Evolutionary conservation across 768 basidiomycete species (phyloP), one percentile per base, ranked within the genome.

Genomic region (Pulveroboletus sp.): DNA sequence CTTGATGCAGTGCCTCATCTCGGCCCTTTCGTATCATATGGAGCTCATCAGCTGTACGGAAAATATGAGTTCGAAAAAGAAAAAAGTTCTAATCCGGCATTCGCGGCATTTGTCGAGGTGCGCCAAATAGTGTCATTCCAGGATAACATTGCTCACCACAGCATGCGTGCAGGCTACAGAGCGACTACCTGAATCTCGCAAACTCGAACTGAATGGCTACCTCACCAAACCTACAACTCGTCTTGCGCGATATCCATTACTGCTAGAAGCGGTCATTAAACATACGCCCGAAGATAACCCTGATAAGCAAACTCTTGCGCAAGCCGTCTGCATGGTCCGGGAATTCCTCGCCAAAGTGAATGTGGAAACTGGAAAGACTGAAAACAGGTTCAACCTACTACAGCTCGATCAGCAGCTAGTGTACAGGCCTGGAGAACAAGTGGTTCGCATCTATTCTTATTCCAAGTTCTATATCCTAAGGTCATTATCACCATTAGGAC

Each of bases 31-130:
- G 93, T 98, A 42, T 82, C 82, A 31, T 99, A 98, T 61, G 96
- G 95, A 39, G 84, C 93, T 8, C 95, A 98, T 64, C 96, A 99
- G 68, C 73, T 97, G 49, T 97, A 95, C 63, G 96, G 96, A 11
- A 99, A 98, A 70, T 97, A 92, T 66, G 94, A 97, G 71, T 98
- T 99, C 67, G 96, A 99, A 75, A 95, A 91, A 77, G 96, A 98
- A 77, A 98, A 97, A 75, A 84, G 79, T 48, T 79, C 84, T 44
- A 99, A 99, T 71, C 81, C 87, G 6, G 88, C 83, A 11, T 99
- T 99, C 71, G 87, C 92, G 46, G 82, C 83, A 52, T 99, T 98
- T 67, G 96, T 98, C 28, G 96, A 98, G 77, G 93, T 92, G 58
- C 46, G 76, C 35, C 32, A 9, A 30, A 8, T 43, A 8, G 6